These are phyloP conservation scores for Coemansia sp. DNA, from an alignment of 192 early-diverging fungal species.

Conservation along the genomic window DNA sequence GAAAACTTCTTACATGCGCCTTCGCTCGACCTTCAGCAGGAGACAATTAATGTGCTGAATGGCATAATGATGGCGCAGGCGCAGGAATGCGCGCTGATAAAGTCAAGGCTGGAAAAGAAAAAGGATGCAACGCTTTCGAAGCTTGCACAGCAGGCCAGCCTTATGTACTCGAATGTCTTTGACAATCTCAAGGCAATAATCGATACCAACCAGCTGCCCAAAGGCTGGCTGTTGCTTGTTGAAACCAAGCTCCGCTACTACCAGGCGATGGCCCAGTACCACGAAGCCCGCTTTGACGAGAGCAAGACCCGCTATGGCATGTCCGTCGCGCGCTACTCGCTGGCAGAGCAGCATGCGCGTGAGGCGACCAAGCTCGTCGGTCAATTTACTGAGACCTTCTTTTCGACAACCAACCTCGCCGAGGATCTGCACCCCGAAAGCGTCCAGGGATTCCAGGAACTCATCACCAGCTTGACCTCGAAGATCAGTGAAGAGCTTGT, in stretches of 20 bases:
- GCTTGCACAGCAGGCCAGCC: slow-evolving; percentile 78
- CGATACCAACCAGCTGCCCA: slow-evolving; percentile 72
- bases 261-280: slow-evolving; percentile 83
- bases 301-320: slow-evolving; percentile 84
- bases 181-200: slow-evolving; percentile 73
- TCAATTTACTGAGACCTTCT: slow-evolving; percentile 73
- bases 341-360: slow-evolving; percentile 82
- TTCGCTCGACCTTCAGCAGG: slow-evolving; percentile 85
- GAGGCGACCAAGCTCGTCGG: slow-evolving; percentile 68
- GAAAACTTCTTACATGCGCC: slow-evolving; percentile 99
- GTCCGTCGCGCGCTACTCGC: slow-evolving; percentile 71
- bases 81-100: slow-evolving; percentile 91
- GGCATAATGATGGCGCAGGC: slow-evolving; percentile 93
- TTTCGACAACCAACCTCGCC: slow-evolving; percentile 61
- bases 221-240: slow-evolving; percentile 79
- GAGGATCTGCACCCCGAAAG: slow-evolving; percentile 66
- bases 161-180: slow-evolving; percentile 72
- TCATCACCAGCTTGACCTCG: slow-evolving; percentile 66
- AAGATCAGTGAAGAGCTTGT: slow-evolving; percentile 72
- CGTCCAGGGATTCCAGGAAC: slow-evolving; percentile 72
- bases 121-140: slow-evolving; percentile 87
- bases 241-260: slow-evolving; percentile 93
- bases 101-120: slow-evolving; percentile 85
- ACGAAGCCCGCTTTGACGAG: slow-evolving; percentile 77
- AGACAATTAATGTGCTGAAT: slow-evolving; percentile 82